These are phyloP conservation scores for Closterium sp. DNA, from an alignment of 139 green algal genomes.

Conservation along the genomic window DNA sequence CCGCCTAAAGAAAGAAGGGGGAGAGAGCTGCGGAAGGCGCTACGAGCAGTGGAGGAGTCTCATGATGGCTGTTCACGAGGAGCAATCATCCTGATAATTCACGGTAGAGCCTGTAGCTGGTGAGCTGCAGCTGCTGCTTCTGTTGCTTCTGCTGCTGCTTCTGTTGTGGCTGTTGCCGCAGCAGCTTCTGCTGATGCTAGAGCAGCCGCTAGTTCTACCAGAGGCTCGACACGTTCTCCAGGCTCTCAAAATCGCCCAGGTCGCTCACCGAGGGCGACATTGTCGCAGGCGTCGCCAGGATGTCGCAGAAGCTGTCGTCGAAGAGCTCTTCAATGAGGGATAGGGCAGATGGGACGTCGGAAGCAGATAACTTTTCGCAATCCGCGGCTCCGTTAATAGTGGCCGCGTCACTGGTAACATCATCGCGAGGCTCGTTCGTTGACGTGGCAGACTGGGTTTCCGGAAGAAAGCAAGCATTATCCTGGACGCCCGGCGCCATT, in stretches of 20 bases:
- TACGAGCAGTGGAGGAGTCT: background rate
- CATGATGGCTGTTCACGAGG: background rate
- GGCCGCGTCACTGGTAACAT: too few species aligned
- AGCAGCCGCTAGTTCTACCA: too few species aligned
- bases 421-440: too few species aligned
- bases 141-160: background rate
- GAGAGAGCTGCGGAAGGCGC: background rate
- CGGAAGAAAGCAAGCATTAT: too few species aligned
- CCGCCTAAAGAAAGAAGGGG: too few species aligned
- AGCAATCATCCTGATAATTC: too few species aligned
- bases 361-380: background rate
- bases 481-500: background rate
- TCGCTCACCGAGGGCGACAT: background rate
- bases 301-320: background rate
- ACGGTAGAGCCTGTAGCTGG: too few species aligned
- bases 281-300: background rate
- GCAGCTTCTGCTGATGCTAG: background rate
- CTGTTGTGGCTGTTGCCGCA: too few species aligned
- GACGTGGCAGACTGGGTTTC: too few species aligned
- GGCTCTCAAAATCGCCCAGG: background rate
- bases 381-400: background rate
- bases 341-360: background rate
- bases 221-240: background rate
- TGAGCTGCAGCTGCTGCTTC: background rate
- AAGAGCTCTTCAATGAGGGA: background rate